Base-by-base conservation (phyloP, 305 asterid genomes). In the Vinca major region DNA sequence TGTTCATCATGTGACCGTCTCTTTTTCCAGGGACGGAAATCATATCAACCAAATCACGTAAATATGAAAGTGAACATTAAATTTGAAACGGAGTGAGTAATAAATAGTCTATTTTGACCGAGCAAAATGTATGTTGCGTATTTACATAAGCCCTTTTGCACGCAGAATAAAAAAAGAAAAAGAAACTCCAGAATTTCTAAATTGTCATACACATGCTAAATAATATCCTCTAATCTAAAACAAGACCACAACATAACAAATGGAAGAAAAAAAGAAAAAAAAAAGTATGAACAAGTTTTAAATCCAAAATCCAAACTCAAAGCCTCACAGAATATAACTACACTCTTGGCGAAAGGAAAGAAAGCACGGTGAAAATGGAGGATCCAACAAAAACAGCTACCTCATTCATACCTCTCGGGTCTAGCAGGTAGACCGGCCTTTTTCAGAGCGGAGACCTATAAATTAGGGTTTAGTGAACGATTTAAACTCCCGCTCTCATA, bases 241-340 rank as follows among this genome's bases (percentile, higher is more conserved):
- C 8, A 45, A 54, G 7, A 43, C 16, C 45, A 47, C 43, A 48
- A 7, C 50, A 5, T 36, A 33, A 51, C 33, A 56, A 49, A 26
- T 49, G 57, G 54, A 21, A 54, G 33, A 26, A 26, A 0, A 26
- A 0, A 26, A 26, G n/a, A n/a, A n/a, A n/a, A n/a, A n/a, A n/a
- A 43, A 36, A 49, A 12, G 44, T 66, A 72, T 65, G 40, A 62
- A 72, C 67, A 39, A 14, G 16, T 4, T 19, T 48, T 36, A 5
- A 14, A 60, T 72, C 57, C 52, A 13, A 72, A 20, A 48, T 49
- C 49, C 67, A 66, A 39, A 66, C 53, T 37, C 16, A 14, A 72
- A 40, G 66, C 67, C 71, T 57, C 55, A 14, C 61, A 17, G 13
- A 48, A 57, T 20, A 45, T 36, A 20, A 47, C 45, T 41, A 56